Base-by-base conservation (phyloP, 768 basidiomycete genomes). In the Dioszegia crocea region DNA sequence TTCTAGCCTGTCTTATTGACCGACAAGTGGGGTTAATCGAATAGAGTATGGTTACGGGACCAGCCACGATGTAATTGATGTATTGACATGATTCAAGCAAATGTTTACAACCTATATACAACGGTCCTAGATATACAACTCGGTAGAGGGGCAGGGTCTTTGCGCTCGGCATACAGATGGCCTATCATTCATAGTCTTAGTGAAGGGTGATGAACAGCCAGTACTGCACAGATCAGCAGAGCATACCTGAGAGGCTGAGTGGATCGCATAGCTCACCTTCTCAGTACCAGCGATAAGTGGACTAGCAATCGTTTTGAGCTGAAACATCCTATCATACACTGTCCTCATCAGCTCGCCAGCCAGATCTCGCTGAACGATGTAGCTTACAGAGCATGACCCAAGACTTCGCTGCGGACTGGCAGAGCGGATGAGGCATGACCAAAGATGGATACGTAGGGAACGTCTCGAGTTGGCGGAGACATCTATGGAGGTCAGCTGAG, bases 321-420 rank as follows among this genome's bases (percentile, higher is more conserved):
- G 67, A 57, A 74, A 74, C 69, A 74, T 71, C 41, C 72, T 51
- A 40, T 74, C 72, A 48, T 69, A 74, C 36, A 74, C 70, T 69
- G 24, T 16, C 31, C 23, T 9, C 17, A 16, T 58, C 48, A 59
- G 52, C 38, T 41, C 46, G 24, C 49, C 10, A 49, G 14, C 36
- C 19, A 10, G 4, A 49, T 49, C 30, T 33, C 6, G 33, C 30
- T n/a, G 16, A 19, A 21, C 27, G 0, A 17, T 30, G 17, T 29
- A 33, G 80, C 85, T 59, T 68, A 92, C 91, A 79, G 27, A 88
- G 89, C 8, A 88, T 89, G 30, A 87, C 85, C 73, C 92, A 97
- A 1, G 88, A 85, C 68, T 90, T 91, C 4, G 92, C 92, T 49
- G 87, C 88, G 9, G 84, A 86, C 72, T 96, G 92, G 76, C 92